Base-by-base conservation (phyloP, 345 rosid genomes). In the rapeseed (Brassica napus) region DNA sequence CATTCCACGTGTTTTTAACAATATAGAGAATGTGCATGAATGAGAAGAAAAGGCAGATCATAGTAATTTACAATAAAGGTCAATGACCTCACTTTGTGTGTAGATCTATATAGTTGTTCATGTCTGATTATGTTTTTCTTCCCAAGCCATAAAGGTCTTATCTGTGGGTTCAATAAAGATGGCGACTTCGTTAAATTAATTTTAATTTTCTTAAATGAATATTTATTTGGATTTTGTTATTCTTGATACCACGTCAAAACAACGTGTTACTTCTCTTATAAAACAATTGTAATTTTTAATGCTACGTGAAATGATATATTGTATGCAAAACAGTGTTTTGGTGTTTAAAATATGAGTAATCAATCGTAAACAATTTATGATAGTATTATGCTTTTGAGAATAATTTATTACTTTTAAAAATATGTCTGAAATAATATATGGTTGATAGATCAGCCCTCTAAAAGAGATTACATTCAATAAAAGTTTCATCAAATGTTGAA, bases 1-100 rank as follows among this genome's bases (percentile, higher is more conserved):
- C 15, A 73, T 47, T 79, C 64, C 44, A 67, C 82, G 37, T 60
- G 68, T 79, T 15, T 60, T 32, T 32, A 34, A 47, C 35, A 68
- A 32, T 59, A 11, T 26, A 66, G 28, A 67, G 73, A 78, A 72
- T 78, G 73, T 72, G 35, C 68, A 72, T 58, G 73, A 68, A 68
- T 32, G 69, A 73, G 49, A 72, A 68, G 44, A 72, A 79, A 73
- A 32, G 39, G 69, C 63, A 72, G 52, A 59, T 14, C 68, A 72
- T 55, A 55, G 28, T 71, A 64, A 58, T 64, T 55, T 70, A 70
- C 21, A 6, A 21, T 49, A 9, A 70, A 71, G 15, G 82, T 79
- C 74, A 78, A 31, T 78, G 62, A 72, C 61, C 72, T 71, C 67
- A 37, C 72, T 72, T 54, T 54, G 23, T 15, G 23, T 54, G 23